Evolutionary conservation across 306 rosid genomes (phyloP).

Genomic region (Neltuma alba): DNA sequence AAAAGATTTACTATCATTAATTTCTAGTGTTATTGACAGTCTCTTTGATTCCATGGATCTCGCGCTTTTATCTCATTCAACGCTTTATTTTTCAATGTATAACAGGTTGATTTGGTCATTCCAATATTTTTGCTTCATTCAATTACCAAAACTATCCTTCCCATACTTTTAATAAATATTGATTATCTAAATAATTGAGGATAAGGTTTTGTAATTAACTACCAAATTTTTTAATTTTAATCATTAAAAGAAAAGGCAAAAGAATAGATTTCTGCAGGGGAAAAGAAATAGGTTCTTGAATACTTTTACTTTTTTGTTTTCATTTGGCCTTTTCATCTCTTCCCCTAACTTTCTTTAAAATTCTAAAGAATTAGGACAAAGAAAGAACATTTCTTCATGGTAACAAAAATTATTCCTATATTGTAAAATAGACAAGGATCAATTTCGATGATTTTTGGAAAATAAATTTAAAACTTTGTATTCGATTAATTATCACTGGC

Average conservation of each 20-base stretch:
- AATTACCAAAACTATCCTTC: slow-evolving; percentile 7
- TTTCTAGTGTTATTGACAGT: slow-evolving; percentile 9
- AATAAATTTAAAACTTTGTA: too few species aligned
- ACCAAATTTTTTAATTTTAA: not conserved
- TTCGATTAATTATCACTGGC: too few species aligned
- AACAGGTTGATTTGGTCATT: slow-evolving; percentile 32
- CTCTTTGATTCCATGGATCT: slow-evolving; percentile 20
- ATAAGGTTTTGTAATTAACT: not conserved
- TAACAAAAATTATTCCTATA: too few species aligned
- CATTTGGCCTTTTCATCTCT: too few species aligned
- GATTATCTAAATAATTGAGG: not conserved
- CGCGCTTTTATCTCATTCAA: not conserved
- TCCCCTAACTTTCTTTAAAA: not conserved
- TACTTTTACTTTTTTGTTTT: too few species aligned
- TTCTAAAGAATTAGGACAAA: not conserved
- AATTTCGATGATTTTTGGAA: too few species aligned
- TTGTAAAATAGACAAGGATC: too few species aligned
- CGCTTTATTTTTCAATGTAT: not conserved
- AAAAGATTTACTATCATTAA: not conserved
- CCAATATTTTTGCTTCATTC: not conserved
- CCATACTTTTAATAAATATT: not conserved
- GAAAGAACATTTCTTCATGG: not conserved
- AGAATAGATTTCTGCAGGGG: not conserved
- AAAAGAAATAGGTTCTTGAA: not conserved
- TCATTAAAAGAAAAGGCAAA: not conserved